Conservation (phyloP, 768 basidiomycete species). For the Lactarius sp. region DNA sequence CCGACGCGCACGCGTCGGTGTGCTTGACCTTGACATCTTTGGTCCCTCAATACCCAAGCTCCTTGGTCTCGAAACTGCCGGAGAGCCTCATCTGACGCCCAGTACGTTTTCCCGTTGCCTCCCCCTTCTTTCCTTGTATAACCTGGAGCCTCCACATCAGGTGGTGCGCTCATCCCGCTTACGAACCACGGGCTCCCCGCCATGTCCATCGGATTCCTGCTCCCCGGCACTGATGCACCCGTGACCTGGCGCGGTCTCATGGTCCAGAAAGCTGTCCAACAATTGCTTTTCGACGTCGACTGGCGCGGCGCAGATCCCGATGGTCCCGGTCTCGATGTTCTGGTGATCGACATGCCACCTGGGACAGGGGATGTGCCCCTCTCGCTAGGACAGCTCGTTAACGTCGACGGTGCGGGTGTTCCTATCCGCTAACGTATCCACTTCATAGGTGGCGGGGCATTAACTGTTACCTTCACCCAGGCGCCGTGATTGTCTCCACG, state of each 20-base stretch:
- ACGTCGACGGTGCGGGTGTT: constrained; percentile 62
- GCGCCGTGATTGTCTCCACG: constrained; percentile 90
- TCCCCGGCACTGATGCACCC: constrained; percentile 70
- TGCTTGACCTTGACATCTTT: constrained; percentile 94
- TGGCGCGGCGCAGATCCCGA: constrained; percentile 48
- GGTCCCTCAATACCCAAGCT: constrained; percentile 92
- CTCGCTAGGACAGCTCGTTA: constrained; percentile 82
- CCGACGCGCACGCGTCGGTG: constrained; percentile 55
- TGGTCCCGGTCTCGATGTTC: constrained; percentile 63
- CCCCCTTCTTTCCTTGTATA: too few species aligned
- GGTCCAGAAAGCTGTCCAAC: constrained; percentile 98
- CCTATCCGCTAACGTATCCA: not conserved
- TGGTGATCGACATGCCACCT: constrained; percentile 95
- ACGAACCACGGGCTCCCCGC: constrained; percentile 85
- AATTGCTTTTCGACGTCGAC: constrained; percentile 93
- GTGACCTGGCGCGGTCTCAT: constrained; percentile 96
- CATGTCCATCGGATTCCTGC: constrained; percentile 97
- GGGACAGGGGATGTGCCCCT: constrained; percentile 96
- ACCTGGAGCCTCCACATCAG: constrained; percentile 31
- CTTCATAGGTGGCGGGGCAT: not conserved
- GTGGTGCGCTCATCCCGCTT: constrained; percentile 74
- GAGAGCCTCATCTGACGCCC: constrained; percentile 72
- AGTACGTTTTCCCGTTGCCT: constrained; percentile 39
- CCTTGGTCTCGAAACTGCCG: constrained; percentile 77
- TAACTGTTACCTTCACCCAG: constrained; percentile 37